A percentile compares a stretch with the other conserved stretches of the same genome.
Evolutionary conservation across 2,329 filamentous ascomycete species (phyloP).

Genomic region (Ophiostoma ulmi): DNA sequence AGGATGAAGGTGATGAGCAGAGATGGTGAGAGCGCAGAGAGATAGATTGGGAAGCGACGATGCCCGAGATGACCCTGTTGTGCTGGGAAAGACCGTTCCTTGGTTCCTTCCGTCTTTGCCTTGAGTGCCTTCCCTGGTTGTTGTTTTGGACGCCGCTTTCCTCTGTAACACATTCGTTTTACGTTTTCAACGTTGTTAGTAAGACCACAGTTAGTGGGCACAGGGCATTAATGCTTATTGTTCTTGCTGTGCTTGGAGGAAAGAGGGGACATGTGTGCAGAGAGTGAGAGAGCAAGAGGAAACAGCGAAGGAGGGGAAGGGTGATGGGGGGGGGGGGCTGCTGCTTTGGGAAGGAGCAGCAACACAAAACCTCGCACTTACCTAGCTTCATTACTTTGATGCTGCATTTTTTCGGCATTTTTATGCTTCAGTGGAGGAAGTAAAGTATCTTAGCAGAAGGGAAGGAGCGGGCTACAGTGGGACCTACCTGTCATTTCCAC

Average conservation of each 20-base stretch:
- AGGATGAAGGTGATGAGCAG: neutral
- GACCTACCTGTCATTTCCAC: conserved; percentile 9
- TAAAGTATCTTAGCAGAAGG: neutral
- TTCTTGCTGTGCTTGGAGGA: conserved; percentile 9
- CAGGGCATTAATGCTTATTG: neutral
- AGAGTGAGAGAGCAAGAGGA: conserved; percentile 13
- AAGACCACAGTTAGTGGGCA: neutral
- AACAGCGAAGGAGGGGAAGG: conserved; percentile 20
- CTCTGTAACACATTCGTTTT: conserved; percentile 15
- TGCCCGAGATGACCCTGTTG: neutral
- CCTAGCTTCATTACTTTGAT: neutral
- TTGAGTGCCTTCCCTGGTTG: neutral
- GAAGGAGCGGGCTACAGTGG: conserved; percentile 16
- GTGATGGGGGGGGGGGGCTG: neutral
- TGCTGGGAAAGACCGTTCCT: neutral
- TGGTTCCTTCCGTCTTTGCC: conserved; percentile 12
- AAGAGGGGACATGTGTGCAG: conserved; percentile 19
- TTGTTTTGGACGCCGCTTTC: conserved; percentile 2
- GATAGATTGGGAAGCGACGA: conserved; percentile 12
- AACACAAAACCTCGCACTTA: conserved; percentile 1
- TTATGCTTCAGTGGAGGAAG: neutral
- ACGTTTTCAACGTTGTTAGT: neutral
- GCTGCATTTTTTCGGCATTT: no score
- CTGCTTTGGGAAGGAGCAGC: conserved; percentile 14
- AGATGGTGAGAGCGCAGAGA: neutral